phyloP scores from a whole-genome alignment of 2,329 filamentous ascomycete species.

The Pleoardoris graminearum region DNA sequence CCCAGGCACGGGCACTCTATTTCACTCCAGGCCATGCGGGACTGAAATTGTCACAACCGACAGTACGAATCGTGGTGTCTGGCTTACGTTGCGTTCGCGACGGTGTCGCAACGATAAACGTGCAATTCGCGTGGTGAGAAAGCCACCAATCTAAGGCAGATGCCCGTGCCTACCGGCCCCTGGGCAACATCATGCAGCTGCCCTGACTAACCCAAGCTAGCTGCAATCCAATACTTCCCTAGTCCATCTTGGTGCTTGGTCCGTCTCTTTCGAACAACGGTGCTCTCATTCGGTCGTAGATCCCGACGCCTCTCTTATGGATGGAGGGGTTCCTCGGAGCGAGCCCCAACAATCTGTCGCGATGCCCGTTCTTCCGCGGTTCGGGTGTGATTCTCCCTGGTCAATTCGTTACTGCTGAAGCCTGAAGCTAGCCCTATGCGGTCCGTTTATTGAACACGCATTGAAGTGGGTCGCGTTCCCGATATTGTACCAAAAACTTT shows the following conservation, averaged over 20 bases:
- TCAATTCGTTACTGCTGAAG: neutral
- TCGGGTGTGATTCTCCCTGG: neutral
- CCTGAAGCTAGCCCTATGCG: neutral
- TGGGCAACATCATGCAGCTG: neutral
- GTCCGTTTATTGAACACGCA: neutral
- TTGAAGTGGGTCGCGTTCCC: neutral
- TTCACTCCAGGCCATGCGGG: neutral
- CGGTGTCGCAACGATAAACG: neutral
- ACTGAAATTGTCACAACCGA: neutral
- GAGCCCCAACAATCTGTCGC: neutral
- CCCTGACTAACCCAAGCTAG: constrained; percentile 2
- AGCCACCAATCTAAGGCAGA: neutral
- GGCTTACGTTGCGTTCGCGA: too few species aligned
- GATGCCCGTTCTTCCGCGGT: neutral
- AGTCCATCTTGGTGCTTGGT: constrained; percentile 1
- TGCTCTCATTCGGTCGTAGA: neutral
- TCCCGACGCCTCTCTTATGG: neutral
- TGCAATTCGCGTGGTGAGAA: neutral
- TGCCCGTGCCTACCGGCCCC: too few species aligned
- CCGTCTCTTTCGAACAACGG: neutral
- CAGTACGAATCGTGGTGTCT: too few species aligned
- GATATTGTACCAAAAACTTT: constrained; percentile 1
- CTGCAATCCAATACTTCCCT: constrained; percentile 1
- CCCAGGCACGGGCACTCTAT: neutral
- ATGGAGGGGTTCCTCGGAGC: neutral